phyloP scores from a whole-genome alignment of 2,329 filamentous ascomycete species.

The Fusarium temperatum region DNA sequence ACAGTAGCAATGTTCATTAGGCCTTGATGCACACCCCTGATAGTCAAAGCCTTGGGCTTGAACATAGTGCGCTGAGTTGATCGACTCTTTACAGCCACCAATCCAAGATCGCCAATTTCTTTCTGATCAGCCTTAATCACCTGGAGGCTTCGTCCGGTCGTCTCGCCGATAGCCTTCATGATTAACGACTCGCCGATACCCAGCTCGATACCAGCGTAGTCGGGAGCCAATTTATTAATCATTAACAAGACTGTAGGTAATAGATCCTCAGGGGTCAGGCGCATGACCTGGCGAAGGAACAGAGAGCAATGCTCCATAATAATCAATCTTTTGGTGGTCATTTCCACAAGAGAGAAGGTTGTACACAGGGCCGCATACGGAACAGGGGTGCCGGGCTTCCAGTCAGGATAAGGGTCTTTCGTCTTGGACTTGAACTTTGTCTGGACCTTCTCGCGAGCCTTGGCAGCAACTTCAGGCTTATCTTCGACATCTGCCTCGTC shows the following conservation, averaged over 20 bases:
- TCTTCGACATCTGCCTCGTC: conserved; percentile 62
- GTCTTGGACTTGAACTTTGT: conserved; percentile 72
- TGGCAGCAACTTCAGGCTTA: conserved; percentile 76
- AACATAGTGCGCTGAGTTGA: conserved; percentile 98
- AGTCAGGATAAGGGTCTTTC: conserved; percentile 92
- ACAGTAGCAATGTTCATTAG: conserved; percentile 89
- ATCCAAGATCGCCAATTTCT: conserved; percentile 92
- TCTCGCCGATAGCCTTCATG: conserved; percentile 98
- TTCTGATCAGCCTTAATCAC: conserved; percentile 97
- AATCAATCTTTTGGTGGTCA: conserved; percentile 89
- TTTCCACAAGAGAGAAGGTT: conserved; percentile 93
- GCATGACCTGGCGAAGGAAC: conserved; percentile 93
- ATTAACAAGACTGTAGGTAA: conserved; percentile 91
- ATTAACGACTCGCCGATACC: conserved; percentile 99
- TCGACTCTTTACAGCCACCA: conserved; percentile 95
- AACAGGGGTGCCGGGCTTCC: conserved; percentile 87
- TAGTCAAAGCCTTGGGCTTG: conserved; percentile 90
- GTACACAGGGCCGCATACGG: conserved; percentile 94
- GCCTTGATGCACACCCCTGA: conserved; percentile 86
- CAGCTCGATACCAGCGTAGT: conserved; percentile 95
- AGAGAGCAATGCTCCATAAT: conserved; percentile 90
- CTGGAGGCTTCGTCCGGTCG: conserved; percentile 84
- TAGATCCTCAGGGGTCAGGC: conserved; percentile 87
- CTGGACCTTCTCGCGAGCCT: conserved; percentile 83
- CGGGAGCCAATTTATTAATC: conserved; percentile 97